These are phyloP conservation scores for Capsella bursapastoris DNA, from an alignment of 345 rosid genomes.

Conservation along the genomic window DNA sequence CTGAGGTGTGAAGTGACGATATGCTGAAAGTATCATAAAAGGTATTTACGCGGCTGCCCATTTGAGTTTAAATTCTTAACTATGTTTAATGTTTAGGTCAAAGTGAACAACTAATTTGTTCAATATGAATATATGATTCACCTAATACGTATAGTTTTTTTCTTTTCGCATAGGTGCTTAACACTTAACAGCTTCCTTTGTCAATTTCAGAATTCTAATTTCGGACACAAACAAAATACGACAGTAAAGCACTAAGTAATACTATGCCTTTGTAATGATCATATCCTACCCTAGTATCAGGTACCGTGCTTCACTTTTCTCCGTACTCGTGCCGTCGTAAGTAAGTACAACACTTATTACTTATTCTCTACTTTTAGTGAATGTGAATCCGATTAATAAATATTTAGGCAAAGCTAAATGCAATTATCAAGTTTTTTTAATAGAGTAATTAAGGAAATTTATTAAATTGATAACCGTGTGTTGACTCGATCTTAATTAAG, in stretches of 20 bases:
- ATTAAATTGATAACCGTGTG: slow-evolving; percentile 37
- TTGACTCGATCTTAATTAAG: slow-evolving; percentile 30
- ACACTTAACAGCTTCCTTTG: slow-evolving; percentile 36
- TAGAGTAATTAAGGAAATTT: slow-evolving; percentile 28
- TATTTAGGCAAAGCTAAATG: not conserved
- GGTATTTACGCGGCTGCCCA: slow-evolving; percentile 30
- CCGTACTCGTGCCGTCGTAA: slow-evolving; percentile 1
- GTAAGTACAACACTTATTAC: not conserved
- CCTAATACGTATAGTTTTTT: not conserved
- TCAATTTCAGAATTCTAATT: slow-evolving; percentile 28
- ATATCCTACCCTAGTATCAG: slow-evolving; percentile 4
- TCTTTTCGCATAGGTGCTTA: slow-evolving; percentile 32
- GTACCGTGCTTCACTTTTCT: not conserved
- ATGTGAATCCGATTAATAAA: not conserved
- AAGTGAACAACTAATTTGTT: slow-evolving; percentile 7
- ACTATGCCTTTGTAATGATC: slow-evolving; percentile 26
- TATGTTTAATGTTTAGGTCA: not conserved
- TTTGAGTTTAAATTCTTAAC: not conserved
- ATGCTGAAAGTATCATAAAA: not conserved
- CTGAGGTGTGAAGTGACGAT: not conserved
- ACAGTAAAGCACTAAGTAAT: slow-evolving; percentile 10
- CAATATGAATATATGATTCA: slow-evolving; percentile 37
- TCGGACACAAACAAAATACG: slow-evolving; percentile 20
- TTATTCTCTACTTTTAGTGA: not conserved
- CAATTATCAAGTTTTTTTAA: not conserved